Evolutionary conservation across 805 yeast genomes (phyloP).

Genomic region (Hanseniaspora meyeri): DNA sequence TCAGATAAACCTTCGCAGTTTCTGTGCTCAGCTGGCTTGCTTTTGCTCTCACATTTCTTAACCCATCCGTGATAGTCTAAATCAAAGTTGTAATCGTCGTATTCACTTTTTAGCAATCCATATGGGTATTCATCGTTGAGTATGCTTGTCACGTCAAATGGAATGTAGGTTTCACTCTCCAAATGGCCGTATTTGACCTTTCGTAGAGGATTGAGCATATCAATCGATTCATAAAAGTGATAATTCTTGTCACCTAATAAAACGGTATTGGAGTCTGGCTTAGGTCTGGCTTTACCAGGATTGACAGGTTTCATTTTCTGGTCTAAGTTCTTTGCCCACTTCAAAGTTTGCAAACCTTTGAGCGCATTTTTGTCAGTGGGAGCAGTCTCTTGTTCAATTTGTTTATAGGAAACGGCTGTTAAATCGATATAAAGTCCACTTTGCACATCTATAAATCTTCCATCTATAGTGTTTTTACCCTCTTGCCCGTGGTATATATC

Average conservation of each 20-base stretch:
- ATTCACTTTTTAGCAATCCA: slow-evolving; percentile 4
- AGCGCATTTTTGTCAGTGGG: neutral
- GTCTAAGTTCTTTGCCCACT: neutral
- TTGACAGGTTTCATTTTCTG: neutral
- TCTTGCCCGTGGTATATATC: slow-evolving; percentile 28
- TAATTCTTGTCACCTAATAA: slow-evolving; percentile 9
- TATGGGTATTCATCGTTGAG: slow-evolving; percentile 13
- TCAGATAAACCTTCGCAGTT: slow-evolving; percentile 1
- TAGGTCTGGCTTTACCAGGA: neutral
- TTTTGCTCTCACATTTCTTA: slow-evolving; percentile 6
- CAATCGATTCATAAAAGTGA: slow-evolving; percentile 9
- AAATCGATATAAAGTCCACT: slow-evolving; percentile 50
- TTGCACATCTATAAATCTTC: slow-evolving; percentile 47
- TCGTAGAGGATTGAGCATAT: slow-evolving; percentile 12
- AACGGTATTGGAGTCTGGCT: neutral
- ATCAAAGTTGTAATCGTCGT: slow-evolving; percentile 9
- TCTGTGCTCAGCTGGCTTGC: slow-evolving; percentile 1
- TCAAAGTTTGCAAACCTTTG: neutral
- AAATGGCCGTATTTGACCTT: slow-evolving; percentile 14
- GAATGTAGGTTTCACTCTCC: slow-evolving; percentile 10
- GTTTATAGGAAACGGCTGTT: slow-evolving; percentile 37
- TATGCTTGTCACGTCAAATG: slow-evolving; percentile 6
- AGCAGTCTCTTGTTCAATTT: neutral
- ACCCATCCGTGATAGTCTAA: slow-evolving; percentile 4
- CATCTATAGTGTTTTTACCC: slow-evolving; percentile 42